These are phyloP conservation scores for Darksidea phi DNA, from an alignment of 495 filamentous ascomycete species.

Conservation along the genomic window DNA sequence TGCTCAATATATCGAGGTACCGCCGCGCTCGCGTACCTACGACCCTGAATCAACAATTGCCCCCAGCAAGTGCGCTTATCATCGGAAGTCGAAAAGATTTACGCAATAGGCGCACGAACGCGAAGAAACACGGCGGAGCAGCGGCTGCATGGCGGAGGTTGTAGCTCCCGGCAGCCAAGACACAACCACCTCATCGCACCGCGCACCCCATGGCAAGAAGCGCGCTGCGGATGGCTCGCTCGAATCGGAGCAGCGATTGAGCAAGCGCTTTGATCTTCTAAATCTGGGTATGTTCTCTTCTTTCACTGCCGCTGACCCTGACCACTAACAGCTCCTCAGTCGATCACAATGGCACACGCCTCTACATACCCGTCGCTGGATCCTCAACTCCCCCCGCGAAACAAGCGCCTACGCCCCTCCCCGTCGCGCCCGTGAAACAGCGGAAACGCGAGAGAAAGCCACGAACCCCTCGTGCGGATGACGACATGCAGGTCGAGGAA, in stretches of 20 bases:
- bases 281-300: constrained; percentile 68
- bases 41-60: not conserved
- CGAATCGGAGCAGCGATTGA: constrained; percentile 53
- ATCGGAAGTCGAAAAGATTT: not conserved
- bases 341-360: constrained; percentile 34
- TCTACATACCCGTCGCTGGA: constrained; percentile 35
- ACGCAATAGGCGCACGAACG: not conserved
- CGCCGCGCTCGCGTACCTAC: not conserved
- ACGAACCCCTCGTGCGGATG: constrained; percentile 40
- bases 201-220: constrained; percentile 29
- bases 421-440: not conserved
- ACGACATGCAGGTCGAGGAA: constrained; percentile 84
- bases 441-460: constrained; percentile 11
- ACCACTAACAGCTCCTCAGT: constrained; percentile 9
- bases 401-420: constrained; percentile 3
- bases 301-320: constrained; percentile 26
- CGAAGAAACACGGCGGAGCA: not conserved
- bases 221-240: constrained; percentile 32
- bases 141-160: constrained; percentile 27
- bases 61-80: not conserved
- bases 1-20: not conserved
- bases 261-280: constrained; percentile 78
- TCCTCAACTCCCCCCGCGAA: constrained; percentile 41
- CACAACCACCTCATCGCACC: constrained; percentile 2
- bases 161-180: constrained; percentile 31